Percentiles rank a stretch among this genome's conserved stretches.
phyloP scores from a whole-genome alignment of 2,329 filamentous ascomycete species.

The Colletotrichum trifolii region DNA sequence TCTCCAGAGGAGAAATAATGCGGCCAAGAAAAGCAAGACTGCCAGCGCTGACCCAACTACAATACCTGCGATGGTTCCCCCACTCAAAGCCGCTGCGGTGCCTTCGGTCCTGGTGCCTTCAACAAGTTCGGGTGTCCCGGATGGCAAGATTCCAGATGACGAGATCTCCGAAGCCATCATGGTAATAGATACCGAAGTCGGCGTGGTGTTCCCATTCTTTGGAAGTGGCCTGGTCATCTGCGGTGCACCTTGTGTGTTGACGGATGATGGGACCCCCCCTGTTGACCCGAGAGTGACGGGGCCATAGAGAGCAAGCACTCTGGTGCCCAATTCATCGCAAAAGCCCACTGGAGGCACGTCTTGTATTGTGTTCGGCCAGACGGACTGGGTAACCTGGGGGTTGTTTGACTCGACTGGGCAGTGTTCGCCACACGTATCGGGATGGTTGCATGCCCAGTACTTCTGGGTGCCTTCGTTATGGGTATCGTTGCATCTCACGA shows the following conservation, averaged over 20 bases:
- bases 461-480: slow-evolving; percentile 25
- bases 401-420: slow-evolving; percentile 2
- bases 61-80: slow-evolving; percentile 23
- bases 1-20: slow-evolving; percentile 11
- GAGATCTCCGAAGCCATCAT: background rate
- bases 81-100: slow-evolving; percentile 2
- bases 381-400: slow-evolving; percentile 8
- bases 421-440: slow-evolving; percentile 28
- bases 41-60: slow-evolving; percentile 6
- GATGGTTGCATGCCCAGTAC: slow-evolving; percentile 31
- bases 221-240: background rate
- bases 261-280: slow-evolving; percentile 7
- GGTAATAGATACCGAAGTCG: background rate
- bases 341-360: slow-evolving; percentile 5
- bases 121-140: background rate
- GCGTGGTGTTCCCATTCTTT: background rate
- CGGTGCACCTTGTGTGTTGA: slow-evolving; percentile 1
- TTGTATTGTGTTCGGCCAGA: slow-evolving; percentile 19
- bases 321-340: slow-evolving; percentile 18
- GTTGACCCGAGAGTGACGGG: slow-evolving; percentile 1
- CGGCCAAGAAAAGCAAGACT: background rate
- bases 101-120: background rate
- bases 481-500: slow-evolving; percentile 24
- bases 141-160: background rate
- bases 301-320: slow-evolving; percentile 23